A percentile compares a stretch with the other conserved stretches of the same genome.
Evolutionary conservation across 1,284 basidiomycete species (phyloP).

Genomic region (Ganoderma meredithae): DNA sequence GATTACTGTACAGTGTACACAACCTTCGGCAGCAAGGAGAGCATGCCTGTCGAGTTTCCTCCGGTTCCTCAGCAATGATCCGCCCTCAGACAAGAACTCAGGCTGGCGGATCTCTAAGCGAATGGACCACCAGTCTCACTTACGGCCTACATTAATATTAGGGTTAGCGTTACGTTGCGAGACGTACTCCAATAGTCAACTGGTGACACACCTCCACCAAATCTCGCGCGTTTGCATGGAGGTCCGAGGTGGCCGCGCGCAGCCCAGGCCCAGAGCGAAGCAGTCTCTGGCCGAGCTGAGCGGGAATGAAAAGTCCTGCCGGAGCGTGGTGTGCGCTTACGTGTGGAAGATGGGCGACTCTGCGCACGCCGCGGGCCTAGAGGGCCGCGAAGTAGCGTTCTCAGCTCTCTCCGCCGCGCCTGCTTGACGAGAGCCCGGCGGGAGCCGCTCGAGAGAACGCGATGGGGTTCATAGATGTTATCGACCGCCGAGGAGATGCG

Average conservation of each 20-base stretch:
- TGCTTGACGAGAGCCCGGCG: neutral
- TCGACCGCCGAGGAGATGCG: neutral
- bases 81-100: too few species aligned
- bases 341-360: neutral
- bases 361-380: neutral
- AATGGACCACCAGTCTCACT: too few species aligned
- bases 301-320: constrained; percentile 1
- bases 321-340: neutral
- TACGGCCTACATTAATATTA: too few species aligned
- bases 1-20: too few species aligned
- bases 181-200: neutral
- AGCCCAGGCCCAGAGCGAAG: neutral
- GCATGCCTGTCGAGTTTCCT: too few species aligned
- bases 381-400: neutral
- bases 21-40: too few species aligned
- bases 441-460: neutral
- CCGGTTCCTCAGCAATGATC: too few species aligned
- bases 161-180: neutral
- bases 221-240: neutral
- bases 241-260: neutral
- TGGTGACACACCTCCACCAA: neutral
- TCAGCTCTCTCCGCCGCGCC: neutral
- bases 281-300: neutral
- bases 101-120: too few species aligned
- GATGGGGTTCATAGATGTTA: neutral